These are phyloP conservation scores for Thoreauomyces humboldtii DNA, from an alignment of 192 early-diverging fungal genomes.

Conservation along the genomic window DNA sequence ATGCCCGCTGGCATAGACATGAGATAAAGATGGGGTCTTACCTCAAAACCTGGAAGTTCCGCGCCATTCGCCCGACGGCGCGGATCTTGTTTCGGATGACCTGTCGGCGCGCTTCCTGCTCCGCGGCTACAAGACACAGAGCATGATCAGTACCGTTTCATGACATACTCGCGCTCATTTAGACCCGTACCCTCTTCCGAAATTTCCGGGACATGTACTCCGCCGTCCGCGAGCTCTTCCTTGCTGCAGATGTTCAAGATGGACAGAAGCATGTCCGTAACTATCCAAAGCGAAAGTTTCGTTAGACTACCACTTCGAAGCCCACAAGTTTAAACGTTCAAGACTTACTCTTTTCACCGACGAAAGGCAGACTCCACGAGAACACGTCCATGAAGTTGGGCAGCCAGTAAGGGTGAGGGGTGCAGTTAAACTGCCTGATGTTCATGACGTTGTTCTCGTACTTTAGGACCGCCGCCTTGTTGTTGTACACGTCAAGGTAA, in stretches of 20 bases:
- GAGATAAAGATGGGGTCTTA: too few relatives aligned
- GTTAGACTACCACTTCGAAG: too few relatives aligned
- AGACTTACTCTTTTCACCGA: conserved; percentile 89
- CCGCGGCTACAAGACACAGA: conserved; percentile 36
- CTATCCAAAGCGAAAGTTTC: conserved; percentile 32
- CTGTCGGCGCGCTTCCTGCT: conserved; percentile 61
- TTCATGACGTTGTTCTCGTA: conserved; percentile 99
- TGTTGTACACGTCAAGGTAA: conserved; percentile 97
- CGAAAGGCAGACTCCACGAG: conserved; percentile 96
- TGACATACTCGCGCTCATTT: too few relatives aligned
- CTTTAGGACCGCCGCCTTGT: conserved; percentile 97
- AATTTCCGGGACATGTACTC: conserved; percentile 11
- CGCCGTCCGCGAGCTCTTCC: conserved; percentile 77
- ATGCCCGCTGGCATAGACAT: too few relatives aligned
- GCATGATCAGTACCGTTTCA: too few relatives aligned
- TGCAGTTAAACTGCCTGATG: conserved; percentile 93
- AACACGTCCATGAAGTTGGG: conserved; percentile 99
- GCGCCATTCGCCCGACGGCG: conserved; percentile 88
- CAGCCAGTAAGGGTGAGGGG: conserved; percentile 97
- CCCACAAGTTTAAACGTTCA: background rate
- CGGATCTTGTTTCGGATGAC: conserved; percentile 85
- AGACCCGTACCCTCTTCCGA: conserved; percentile 16
- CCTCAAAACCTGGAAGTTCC: conserved; percentile 85
- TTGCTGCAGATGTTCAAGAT: conserved; percentile 95
- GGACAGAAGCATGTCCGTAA: conserved; percentile 94